Base-by-base conservation (phyloP, 2,329 filamentous ascomycete species). In the Cladorrhinum sp. region DNA sequence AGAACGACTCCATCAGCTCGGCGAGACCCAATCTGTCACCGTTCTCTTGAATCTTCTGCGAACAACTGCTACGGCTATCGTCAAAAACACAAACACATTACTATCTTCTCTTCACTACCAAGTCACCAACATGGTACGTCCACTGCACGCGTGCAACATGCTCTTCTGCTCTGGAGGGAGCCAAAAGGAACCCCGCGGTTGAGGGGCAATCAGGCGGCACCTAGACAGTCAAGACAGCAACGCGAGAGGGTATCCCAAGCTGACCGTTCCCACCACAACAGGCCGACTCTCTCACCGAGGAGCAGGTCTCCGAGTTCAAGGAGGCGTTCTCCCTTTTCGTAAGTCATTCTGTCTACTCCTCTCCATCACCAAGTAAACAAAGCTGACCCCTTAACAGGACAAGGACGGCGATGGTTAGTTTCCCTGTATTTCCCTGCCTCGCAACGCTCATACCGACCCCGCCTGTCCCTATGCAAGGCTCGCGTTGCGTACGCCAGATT, bases 251-350 rank as follows among this genome's bases (percentile, higher is more conserved):
- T 33, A 57, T 62, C 20, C 48, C 23, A 30, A 64, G 61, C 67
- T 72, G 65, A 72, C 67, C 23, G 49, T 46, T 14, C 48, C 26
- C 36, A 46, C 48, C 14, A 51, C 55, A 33, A 68, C 77, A 98
- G 94, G 94, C 94, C 78, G 95, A 99, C 78, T 94, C 94, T 79
- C 89, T 99, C 75, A 98, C 95, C 72, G 95, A 99, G 86, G 95
- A 99, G 83, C 95, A 99, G 86, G 95, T 99, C 77, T 98, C 95
- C 77, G 95, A 99, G 84, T 99, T 98, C 86, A 99, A 98, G 90
- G 95, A 99, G 84, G 95, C 95, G 59, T 99, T 99, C 83, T 99
- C 95, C 77, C 91, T 99, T 69, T 99, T 99, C 80, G 95, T 99
- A 89, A 89, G 95, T 80, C 9, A 28, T 55, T 53, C 53, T 39